A percentile compares a stretch with the other conserved stretches of the same genome.
phyloP scores from a whole-genome alignment of 257 asterid species.

The Jacaranda mimosifolia region DNA sequence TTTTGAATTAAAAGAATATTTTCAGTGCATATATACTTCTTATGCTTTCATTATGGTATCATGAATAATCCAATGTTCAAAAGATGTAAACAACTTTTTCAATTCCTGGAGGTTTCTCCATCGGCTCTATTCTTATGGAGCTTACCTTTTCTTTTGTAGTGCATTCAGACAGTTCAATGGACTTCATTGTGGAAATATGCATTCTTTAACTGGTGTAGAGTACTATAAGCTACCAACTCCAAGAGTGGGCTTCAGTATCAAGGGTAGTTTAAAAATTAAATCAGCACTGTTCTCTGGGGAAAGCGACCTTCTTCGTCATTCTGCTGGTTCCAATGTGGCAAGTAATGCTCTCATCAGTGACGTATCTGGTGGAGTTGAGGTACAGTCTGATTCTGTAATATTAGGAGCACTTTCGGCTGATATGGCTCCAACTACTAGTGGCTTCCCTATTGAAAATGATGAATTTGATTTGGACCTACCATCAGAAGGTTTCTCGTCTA shows the following conservation, averaged over 20 bases:
- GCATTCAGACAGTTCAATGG: slow-evolving; percentile 34
- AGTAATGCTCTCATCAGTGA: slow-evolving; percentile 49
- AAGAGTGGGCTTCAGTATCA: slow-evolving; percentile 49
- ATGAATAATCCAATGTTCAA: background rate
- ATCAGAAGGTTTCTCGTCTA: slow-evolving; percentile 78
- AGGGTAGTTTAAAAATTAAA: slow-evolving; percentile 43
- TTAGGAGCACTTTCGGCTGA: slow-evolving; percentile 73
- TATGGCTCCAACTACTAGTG: slow-evolving; percentile 58
- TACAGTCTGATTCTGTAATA: slow-evolving; percentile 57
- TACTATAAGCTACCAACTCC: slow-evolving; percentile 44
- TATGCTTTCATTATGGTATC: too few relatives aligned
- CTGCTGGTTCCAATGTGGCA: slow-evolving; percentile 39
- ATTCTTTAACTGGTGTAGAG: slow-evolving; percentile 39
- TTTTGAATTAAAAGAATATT: too few relatives aligned
- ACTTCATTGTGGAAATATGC: slow-evolving; percentile 26
- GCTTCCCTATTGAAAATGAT: slow-evolving; percentile 61
- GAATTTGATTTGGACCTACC: slow-evolving; percentile 82
- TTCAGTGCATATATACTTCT: too few relatives aligned
- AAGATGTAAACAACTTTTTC: background rate
- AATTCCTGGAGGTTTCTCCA: background rate
- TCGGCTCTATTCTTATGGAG: background rate
- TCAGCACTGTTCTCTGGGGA: slow-evolving; percentile 55
- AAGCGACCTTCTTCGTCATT: slow-evolving; percentile 42
- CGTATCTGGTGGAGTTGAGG: slow-evolving; percentile 56
- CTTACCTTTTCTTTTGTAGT: slow-evolving; percentile 15